A percentile compares a stretch with the other conserved stretches of the same genome.
Conservation (phyloP, 441 rosid species). For the Populus hybrid region DNA sequence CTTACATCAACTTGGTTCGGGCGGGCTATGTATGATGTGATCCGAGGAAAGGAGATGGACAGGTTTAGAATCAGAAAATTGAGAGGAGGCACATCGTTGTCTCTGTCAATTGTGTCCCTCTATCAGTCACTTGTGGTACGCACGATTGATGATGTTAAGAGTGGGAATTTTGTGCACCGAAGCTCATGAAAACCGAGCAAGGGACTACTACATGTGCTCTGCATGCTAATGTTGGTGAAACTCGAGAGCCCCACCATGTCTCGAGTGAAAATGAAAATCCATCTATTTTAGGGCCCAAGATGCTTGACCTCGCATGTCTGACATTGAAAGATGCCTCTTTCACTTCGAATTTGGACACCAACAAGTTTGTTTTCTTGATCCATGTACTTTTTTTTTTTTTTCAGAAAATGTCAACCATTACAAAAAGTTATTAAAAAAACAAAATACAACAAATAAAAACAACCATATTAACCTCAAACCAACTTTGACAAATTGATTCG, state of each 20-base stretch:
- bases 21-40: conserved; percentile 12
- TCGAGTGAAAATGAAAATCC: background rate
- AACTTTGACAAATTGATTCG: too few relatives aligned
- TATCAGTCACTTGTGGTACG: background rate
- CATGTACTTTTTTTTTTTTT: background rate
- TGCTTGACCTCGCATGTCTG: background rate
- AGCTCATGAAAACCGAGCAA: background rate
- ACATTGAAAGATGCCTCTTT: background rate
- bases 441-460: too few relatives aligned
- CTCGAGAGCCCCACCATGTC: background rate
- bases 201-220: background rate
- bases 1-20: background rate
- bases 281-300: background rate
- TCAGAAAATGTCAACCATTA: background rate
- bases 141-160: background rate
- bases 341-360: background rate
- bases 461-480: too few relatives aligned
- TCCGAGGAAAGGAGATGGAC: conserved; percentile 16
- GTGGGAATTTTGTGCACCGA: background rate
- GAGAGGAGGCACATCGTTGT: conserved; percentile 25
- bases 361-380: background rate
- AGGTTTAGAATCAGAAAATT: conserved; percentile 18
- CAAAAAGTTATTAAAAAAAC: too few relatives aligned
- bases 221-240: background rate
- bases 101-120: background rate